phyloP scores from a whole-genome alignment of 208 protist species.

The Wallacemonas collosoma region DNA sequence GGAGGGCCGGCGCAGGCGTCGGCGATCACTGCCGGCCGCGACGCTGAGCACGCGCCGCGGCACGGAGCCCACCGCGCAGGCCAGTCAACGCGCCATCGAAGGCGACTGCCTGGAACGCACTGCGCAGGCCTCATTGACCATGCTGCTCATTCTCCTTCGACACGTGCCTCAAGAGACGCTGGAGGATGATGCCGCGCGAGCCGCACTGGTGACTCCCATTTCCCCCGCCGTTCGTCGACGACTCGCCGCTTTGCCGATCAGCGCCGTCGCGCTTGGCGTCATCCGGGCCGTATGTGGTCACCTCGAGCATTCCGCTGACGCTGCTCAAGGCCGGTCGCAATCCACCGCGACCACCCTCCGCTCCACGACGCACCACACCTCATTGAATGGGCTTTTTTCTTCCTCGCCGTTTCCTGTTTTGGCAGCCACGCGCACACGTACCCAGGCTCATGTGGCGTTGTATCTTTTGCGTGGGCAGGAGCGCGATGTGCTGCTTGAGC shows the following conservation, averaged over 20 bases:
- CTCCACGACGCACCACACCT: too few relatives aligned
- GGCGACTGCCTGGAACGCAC: neutral
- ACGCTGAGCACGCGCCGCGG: too few relatives aligned
- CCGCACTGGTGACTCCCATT: neutral
- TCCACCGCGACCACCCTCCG: too few relatives aligned
- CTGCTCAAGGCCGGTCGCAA: too few relatives aligned
- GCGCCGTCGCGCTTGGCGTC: neutral
- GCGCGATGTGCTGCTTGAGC: constrained; percentile 9
- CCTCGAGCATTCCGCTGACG: neutral
- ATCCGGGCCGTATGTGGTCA: neutral
- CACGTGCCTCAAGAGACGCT: neutral
- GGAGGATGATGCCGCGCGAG: neutral
- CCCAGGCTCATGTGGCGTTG: neutral
- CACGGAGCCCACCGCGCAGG: too few relatives aligned
- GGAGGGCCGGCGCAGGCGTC: neutral
- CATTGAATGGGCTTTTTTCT: too few relatives aligned
- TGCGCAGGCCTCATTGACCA: neutral
- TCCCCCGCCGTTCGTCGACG: neutral
- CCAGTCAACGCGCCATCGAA: too few relatives aligned
- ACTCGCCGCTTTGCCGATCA: constrained; percentile 4
- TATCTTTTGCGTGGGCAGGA: neutral
- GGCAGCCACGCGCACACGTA: too few relatives aligned
- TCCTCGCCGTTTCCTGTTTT: too few relatives aligned
- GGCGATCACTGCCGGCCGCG: too few relatives aligned
- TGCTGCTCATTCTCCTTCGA: constrained; percentile 2